Percentiles rank a stretch among this genome's conserved stretches.
Evolutionary conservation across 2,329 filamentous ascomycete species (phyloP).

Genomic region (Colletotrichum navitas): DNA sequence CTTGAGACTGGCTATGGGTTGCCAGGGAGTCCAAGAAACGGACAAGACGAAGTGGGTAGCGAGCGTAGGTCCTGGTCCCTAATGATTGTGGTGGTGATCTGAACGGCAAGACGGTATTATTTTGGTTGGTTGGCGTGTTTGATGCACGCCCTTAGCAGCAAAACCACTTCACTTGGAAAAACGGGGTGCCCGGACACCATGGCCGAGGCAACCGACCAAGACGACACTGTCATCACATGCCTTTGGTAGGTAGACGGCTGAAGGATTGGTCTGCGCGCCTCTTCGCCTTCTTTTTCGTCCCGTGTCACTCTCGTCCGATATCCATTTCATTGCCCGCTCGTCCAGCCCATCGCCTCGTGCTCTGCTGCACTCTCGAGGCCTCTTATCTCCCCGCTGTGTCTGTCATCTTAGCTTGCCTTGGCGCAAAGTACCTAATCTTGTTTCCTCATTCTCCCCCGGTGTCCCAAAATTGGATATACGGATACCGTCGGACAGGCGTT

Average conservation of each 20-base stretch:
- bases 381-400: constrained; percentile 20
- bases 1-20: background rate
- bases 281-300: background rate
- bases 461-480: constrained; percentile 23
- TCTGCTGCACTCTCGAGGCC: constrained; percentile 21
- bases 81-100: background rate
- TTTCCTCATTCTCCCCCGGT: constrained; percentile 8
- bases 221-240: constrained; percentile 15
- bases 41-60: constrained; percentile 13
- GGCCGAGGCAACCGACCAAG: background rate
- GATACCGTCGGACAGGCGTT: constrained; percentile 20
- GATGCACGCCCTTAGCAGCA: background rate
- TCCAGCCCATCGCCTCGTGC: constrained; percentile 16
- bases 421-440: constrained; percentile 5
- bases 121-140: too few relatives aligned
- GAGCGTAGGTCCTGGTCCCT: constrained; percentile 2
- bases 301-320: constrained; percentile 14
- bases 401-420: constrained; percentile 14
- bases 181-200: background rate
- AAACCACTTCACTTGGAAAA: background rate
- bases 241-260: constrained; percentile 5
- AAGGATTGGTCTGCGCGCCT: constrained; percentile 2
- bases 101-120: constrained; percentile 4
- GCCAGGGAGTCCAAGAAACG: constrained; percentile 17
- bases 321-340: constrained; percentile 6